phyloP scores from a whole-genome alignment of 768 basidiomycete genomes.

The Pisolithus marmoratus region DNA sequence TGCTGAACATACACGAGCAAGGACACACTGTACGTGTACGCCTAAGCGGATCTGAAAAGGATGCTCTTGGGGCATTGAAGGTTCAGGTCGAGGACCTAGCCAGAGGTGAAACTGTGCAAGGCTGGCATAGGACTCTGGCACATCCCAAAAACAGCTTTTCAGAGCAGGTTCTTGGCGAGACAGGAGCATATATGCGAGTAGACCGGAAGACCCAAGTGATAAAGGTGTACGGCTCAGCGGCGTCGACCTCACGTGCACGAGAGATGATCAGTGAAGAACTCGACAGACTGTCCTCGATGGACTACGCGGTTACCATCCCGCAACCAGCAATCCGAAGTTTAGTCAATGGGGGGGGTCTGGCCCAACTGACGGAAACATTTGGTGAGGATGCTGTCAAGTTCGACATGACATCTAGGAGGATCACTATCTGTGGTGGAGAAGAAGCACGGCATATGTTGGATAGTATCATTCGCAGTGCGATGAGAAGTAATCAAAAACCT shows the following conservation, averaged over 20 bases:
- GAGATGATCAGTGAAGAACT: conserved; percentile 43
- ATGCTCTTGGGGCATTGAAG: conserved; percentile 50
- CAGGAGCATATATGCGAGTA: conserved; percentile 37
- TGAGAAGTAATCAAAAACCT: conserved; percentile 13
- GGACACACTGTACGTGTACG: conserved; percentile 33
- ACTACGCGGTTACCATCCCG: conserved; percentile 36
- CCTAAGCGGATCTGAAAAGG: conserved; percentile 46
- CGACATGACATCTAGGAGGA: conserved; percentile 33
- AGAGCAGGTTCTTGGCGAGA: conserved; percentile 26
- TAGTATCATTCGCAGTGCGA: conserved; percentile 39
- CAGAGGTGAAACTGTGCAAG: conserved; percentile 42
- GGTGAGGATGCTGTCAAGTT: conserved; percentile 51
- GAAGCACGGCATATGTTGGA: conserved; percentile 44
- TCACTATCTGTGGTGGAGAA: conserved; percentile 53
- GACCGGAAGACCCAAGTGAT: conserved; percentile 43
- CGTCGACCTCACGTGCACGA: conserved; percentile 36
- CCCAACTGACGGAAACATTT: conserved; percentile 44
- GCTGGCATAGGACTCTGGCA: conserved; percentile 46
- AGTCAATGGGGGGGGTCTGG: conserved; percentile 39
- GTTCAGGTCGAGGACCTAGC: conserved; percentile 53
- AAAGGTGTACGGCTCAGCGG: conserved; percentile 40
- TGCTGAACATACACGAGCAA: conserved; percentile 26
- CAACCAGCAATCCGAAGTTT: conserved; percentile 43
- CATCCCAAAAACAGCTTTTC: conserved; percentile 28
- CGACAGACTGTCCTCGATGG: conserved; percentile 40